Percentiles rank a stretch among this genome's conserved stretches.
Conservation (phyloP, 2,329 filamentous ascomycete species). For the Hymenoscyphus scutula region DNA sequence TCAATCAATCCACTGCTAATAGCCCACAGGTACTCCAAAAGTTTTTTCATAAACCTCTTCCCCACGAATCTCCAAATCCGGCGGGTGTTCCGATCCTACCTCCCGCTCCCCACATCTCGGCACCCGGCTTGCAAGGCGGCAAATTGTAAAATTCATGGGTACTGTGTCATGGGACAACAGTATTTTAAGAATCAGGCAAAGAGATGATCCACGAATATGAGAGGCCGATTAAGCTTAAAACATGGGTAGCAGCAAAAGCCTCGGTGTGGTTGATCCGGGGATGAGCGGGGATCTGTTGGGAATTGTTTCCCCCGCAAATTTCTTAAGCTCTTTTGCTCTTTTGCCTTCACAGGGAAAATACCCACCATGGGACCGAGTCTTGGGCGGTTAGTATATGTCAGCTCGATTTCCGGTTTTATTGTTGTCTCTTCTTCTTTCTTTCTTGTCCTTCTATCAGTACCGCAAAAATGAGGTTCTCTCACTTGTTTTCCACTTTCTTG, state of each 20-base stretch:
- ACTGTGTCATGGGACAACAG: neutral
- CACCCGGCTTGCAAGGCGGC: neutral
- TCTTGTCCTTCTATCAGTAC: neutral
- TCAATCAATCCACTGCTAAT: neutral
- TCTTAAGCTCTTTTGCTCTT: too few relatives aligned
- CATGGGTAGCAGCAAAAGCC: neutral
- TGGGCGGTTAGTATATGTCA: neutral
- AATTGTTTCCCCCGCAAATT: neutral
- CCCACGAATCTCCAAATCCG: neutral
- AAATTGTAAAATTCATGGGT: neutral
- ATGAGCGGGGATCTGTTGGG: neutral
- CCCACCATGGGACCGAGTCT: neutral
- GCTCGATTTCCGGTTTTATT: neutral
- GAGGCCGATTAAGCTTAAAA: neutral
- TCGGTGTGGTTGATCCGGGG: neutral
- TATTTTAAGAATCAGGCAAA: neutral
- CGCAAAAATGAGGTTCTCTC: conserved; percentile 12
- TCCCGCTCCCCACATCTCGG: neutral
- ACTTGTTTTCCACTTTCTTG: conserved; percentile 6
- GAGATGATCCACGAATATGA: conserved; percentile 4
- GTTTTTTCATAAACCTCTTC: neutral
- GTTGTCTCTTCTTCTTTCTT: neutral
- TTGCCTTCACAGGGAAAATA: neutral
- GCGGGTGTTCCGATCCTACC: neutral
- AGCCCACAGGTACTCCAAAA: neutral